Conservation (phyloP, 208 protist genomes). For the Phytomonas francai region DNA sequence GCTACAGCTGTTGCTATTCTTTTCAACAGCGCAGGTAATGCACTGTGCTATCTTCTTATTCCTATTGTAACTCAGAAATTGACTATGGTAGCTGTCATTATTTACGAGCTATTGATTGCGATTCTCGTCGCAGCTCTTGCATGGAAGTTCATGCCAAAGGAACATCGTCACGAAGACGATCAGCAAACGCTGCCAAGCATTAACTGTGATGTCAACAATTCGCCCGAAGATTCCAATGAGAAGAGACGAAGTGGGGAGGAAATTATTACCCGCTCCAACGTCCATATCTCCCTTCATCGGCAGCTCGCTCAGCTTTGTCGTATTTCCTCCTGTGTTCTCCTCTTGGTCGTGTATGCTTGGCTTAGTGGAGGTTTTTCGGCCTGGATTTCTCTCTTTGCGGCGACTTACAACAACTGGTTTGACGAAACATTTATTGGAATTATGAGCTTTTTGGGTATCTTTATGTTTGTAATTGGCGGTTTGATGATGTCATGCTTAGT, state of each 20-base stretch:
- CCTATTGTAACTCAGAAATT: constrained; percentile 47
- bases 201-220: neutral
- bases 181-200: constrained; percentile 10
- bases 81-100: constrained; percentile 42
- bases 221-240: neutral
- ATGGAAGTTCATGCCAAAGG: constrained; percentile 54
- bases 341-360: constrained; percentile 81
- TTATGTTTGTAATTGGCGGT: constrained; percentile 66
- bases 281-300: constrained; percentile 29
- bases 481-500: constrained; percentile 69
- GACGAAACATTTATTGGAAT: constrained; percentile 66
- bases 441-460: constrained; percentile 81
- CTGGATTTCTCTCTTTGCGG: constrained; percentile 82
- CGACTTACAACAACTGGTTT: constrained; percentile 57
- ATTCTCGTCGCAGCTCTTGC: constrained; percentile 30
- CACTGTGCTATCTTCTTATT: constrained; percentile 71
- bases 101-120: constrained; percentile 68
- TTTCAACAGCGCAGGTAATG: constrained; percentile 78
- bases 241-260: constrained; percentile 10
- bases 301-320: constrained; percentile 50
- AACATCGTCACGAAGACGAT: constrained; percentile 16
- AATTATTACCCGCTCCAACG: constrained; percentile 18
- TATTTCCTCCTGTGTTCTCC: constrained; percentile 62
- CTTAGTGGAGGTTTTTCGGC: constrained; percentile 74
- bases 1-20: constrained; percentile 74